Conservation (phyloP, 345 rosid genomes). For the Raphanus raphanistrum region DNA sequence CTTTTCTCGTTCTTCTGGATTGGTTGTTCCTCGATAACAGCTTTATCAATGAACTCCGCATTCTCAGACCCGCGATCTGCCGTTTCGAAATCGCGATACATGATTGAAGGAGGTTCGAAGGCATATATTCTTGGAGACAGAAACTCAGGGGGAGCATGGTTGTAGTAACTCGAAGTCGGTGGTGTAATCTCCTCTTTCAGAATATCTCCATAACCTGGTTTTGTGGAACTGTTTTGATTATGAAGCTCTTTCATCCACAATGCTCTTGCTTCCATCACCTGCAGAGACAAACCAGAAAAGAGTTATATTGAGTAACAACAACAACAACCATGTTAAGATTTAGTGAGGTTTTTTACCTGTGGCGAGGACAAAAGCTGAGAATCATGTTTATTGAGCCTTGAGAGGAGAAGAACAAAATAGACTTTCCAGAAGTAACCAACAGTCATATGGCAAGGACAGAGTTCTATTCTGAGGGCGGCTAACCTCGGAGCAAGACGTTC, state of each 20-base stretch:
- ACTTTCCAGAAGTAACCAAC: slow-evolving; percentile 95
- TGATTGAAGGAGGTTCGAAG: slow-evolving; percentile 42
- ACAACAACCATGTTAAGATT: neutral
- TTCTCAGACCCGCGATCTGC: slow-evolving; percentile 53
- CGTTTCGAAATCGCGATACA: slow-evolving; percentile 45
- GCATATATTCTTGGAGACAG: slow-evolving; percentile 44
- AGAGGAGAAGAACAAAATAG: slow-evolving; percentile 85
- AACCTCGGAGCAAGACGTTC: slow-evolving; percentile 78
- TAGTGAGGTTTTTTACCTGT: slow-evolving; percentile 45
- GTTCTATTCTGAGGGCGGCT: slow-evolving; percentile 78
- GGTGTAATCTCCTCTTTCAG: slow-evolving; percentile 43
- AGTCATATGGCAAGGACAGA: slow-evolving; percentile 91
- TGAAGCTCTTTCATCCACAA: slow-evolving; percentile 61
- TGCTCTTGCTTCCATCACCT: slow-evolving; percentile 88
- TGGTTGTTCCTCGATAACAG: slow-evolving; percentile 64
- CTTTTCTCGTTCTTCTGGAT: slow-evolving; percentile 37
- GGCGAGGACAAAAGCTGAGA: slow-evolving; percentile 77
- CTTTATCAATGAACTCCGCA: slow-evolving; percentile 62
- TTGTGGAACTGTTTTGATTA: slow-evolving; percentile 32
- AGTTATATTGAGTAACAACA: neutral
- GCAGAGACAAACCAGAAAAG: slow-evolving; percentile 11
- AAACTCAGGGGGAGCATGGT: slow-evolving; percentile 46
- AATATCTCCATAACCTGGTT: slow-evolving; percentile 31
- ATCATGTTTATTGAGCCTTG: slow-evolving; percentile 73
- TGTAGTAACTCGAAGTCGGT: slow-evolving; percentile 39